Evolutionary conservation across 345 rosid species (phyloP), one percentile per base, ranked within the genome.

Genomic region (Salix brachista): DNA sequence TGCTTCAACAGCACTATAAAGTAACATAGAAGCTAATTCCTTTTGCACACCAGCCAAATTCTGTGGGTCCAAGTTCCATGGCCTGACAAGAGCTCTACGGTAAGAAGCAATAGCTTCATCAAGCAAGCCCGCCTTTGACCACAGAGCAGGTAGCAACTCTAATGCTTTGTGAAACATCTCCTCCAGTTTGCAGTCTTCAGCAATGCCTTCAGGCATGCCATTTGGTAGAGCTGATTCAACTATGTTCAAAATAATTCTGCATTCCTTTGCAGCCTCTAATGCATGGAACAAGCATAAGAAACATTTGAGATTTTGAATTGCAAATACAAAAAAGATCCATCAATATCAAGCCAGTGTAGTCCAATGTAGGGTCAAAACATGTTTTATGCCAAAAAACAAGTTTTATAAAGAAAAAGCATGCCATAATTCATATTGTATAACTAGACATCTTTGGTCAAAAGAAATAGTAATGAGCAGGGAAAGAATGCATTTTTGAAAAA

Each of bases 261-360:
- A 94, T 84, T 94, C 97, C 85, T 87, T 90, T 28, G 96, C 99
- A 85, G 97, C 98, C 83, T 91, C 99, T 96, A 86, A 70, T 80
- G 67, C 82, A 82, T 70, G 74, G 83, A 71, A 39, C n/a, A 76
- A 76, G 77, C 30, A 81, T 66, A 72, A 87, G 74, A 75, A 71
- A 65, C 64, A 44, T 21, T 68, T 74, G 50, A 42, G 62, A 54
- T 58, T 72, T 48, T 21, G 23, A 64, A 48, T 70, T 41, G 19
- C 19, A 50, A 69, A 69, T 4, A 39, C 17, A 50, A 6, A 46
- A 28, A 75, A n/a, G 26, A 3, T 14, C 56, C 26, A 67, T 28
- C 14, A 37, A 69, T 37, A 23, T 54, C 36, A 65, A 44, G 12
- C 54, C 25, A 70, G 18, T 26, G 60, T 39, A 77, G 66, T 30